Evolutionary conservation across 2,329 filamentous ascomycete genomes (phyloP), one percentile per base, ranked within the genome.

Genomic region (Knoxdaviesia proteae): DNA sequence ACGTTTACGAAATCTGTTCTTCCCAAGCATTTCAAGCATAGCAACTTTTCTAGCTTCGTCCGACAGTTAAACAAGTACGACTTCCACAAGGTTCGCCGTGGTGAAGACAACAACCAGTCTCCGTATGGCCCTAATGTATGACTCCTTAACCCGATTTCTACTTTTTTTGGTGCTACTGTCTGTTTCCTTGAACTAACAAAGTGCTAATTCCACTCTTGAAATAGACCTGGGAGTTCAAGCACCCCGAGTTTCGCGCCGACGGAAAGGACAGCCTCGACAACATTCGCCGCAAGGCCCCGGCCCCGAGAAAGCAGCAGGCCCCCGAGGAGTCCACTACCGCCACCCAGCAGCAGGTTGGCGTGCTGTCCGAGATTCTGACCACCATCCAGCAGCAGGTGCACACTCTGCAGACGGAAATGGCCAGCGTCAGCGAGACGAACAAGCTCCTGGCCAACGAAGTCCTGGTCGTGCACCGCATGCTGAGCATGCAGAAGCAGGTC

Each of bases 1-100:
- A 94, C 93, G 59, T 98, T 98, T 56, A 96, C 90, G 29, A 94
- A 94, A 58, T 81, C 83, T 36, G 93, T 98, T 52, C 74, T 98
- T 10, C 90, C 90, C 3, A 94, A 96, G 57, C 86, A 96, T 54
- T 98, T 98, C 68, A 98, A 98, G 61, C 90, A 96, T 62, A 93
- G 84, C 71, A 94, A 94, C 59, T 94, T 94, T 64, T 87, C 87
- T 33, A 94, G 86, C 61, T 94, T 94, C 56, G 87, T 94, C 45
- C 80, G 87, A 40, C 87, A 94, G 58, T 65, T 94, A 45, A 94
- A 94, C 65, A 94, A 94, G 58, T 94, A 93, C 59, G 87, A 94
- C 56, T 98, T 98, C 52, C 90, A 98, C 67, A 98, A 98, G 67
- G 87, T 96, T 49, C 75, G 90, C 48, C 59, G 60, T 10, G 58